Percentiles rank a stretch among this genome's conserved stretches.
Evolutionary conservation across 1,139 yeast species (phyloP).

Genomic region (Nakaseomyces sp.): DNA sequence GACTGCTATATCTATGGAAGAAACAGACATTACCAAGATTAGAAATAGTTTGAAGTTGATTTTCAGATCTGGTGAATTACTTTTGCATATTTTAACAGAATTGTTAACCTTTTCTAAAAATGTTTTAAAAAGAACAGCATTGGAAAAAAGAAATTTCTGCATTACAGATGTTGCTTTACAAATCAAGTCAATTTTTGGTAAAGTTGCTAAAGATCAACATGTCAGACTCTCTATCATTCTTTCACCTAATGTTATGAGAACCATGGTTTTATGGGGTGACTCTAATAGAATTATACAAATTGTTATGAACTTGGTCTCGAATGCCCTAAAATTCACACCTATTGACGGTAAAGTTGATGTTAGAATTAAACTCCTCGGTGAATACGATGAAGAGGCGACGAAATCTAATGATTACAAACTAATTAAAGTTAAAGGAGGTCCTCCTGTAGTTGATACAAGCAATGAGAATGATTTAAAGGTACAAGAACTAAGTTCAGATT

Average conservation of each 20-base stretch:
- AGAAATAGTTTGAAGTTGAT: constrained; percentile 66
- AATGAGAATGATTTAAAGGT: neutral
- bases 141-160: constrained; percentile 73
- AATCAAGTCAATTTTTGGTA: constrained; percentile 77
- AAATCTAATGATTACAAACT: constrained; percentile 29
- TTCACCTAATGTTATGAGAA: constrained; percentile 51
- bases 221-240: constrained; percentile 53
- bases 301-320: constrained; percentile 78
- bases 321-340: constrained; percentile 83
- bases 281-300: constrained; percentile 80
- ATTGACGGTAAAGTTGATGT: constrained; percentile 75
- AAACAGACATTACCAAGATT: constrained; percentile 55
- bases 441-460: constrained; percentile 4
- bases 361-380: constrained; percentile 55
- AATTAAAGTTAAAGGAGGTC: constrained; percentile 33
- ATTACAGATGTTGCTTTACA: constrained; percentile 71
- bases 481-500: neutral
- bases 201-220: constrained; percentile 69
- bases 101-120: constrained; percentile 82
- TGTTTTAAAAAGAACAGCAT: constrained; percentile 75
- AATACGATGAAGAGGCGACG: constrained; percentile 50
- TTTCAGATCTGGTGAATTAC: constrained; percentile 77
- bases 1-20: constrained; percentile 91
- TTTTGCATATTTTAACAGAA: constrained; percentile 81
- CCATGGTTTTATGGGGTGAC: constrained; percentile 71